phyloP scores from a whole-genome alignment of 1,284 basidiomycete species.

The Ceratobasidium sp. region DNA sequence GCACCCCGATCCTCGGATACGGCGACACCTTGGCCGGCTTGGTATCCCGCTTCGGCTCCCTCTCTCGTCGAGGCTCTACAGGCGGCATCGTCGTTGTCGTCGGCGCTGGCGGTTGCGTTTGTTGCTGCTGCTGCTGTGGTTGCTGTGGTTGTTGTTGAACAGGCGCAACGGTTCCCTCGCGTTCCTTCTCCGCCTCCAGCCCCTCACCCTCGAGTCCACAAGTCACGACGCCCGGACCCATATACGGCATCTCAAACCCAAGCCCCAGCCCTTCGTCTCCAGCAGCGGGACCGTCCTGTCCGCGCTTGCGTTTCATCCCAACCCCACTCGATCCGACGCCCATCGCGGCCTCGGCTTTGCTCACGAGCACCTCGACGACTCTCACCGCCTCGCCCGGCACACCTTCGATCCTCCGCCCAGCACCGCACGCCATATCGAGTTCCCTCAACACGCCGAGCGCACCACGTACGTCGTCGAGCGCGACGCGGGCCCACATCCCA shows the following conservation, averaged over 20 bases:
- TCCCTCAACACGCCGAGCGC: conserved; percentile 68
- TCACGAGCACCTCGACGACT: conserved; percentile 66
- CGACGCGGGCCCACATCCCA: conserved; percentile 64
- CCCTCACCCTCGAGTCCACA: conserved; percentile 31
- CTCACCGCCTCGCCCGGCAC: conserved; percentile 60
- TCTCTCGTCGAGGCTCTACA: background rate
- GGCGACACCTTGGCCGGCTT: conserved; percentile 32
- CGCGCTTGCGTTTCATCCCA: conserved; percentile 24
- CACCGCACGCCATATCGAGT: conserved; percentile 55
- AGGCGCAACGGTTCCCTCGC: conserved; percentile 21
- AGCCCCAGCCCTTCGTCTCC: conserved; percentile 64
- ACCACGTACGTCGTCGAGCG: conserved; percentile 66
- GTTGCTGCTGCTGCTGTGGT: background rate
- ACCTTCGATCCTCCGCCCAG: conserved; percentile 57
- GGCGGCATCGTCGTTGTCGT: conserved; percentile 4
- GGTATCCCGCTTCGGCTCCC: conserved; percentile 13
- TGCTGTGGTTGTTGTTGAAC: background rate
- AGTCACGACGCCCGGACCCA: conserved; percentile 60
- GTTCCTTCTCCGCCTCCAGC: background rate
- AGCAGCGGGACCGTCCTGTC: conserved; percentile 38
- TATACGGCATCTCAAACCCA: conserved; percentile 66
- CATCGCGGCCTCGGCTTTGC: conserved; percentile 63
- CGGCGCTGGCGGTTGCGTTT: background rate
- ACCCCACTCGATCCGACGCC: conserved; percentile 31
- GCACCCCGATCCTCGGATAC: conserved; percentile 40